These are phyloP conservation scores for Rhodotorula mucilaginosa DNA, from an alignment of 1,284 basidiomycete species.

Conservation along the genomic window DNA sequence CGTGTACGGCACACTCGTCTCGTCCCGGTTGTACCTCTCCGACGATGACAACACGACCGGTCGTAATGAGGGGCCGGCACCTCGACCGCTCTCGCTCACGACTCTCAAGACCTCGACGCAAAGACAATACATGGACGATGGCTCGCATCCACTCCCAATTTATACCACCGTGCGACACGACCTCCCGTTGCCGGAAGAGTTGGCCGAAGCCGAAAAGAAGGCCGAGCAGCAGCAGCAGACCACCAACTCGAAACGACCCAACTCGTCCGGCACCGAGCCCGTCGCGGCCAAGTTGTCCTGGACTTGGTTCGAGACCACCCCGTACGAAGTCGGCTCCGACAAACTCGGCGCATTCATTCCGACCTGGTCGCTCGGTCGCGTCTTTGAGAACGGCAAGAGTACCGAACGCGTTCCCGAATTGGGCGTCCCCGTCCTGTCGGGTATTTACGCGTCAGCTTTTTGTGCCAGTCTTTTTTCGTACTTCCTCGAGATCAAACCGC, in stretches of 20 bases:
- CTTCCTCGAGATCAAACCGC: conserved; percentile 51
- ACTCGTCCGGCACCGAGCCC: neutral
- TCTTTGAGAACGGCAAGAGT: conserved; percentile 50
- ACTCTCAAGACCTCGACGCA: conserved; percentile 52
- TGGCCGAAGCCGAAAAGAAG: conserved; percentile 44
- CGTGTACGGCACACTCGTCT: conserved; percentile 52
- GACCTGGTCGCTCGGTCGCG: conserved; percentile 52
- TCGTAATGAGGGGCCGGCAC: conserved; percentile 8
- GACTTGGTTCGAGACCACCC: conserved; percentile 54
- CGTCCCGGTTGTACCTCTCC: conserved; percentile 51
- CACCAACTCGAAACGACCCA: no score
- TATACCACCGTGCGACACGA: conserved; percentile 51
- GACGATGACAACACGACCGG: conserved; percentile 29
- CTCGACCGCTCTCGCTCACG: conserved; percentile 45
- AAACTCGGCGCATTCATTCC: conserved; percentile 55
- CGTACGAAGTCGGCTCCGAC: conserved; percentile 53
- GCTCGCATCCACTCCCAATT: conserved; percentile 51
- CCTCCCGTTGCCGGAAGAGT: conserved; percentile 44
- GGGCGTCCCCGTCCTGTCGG: conserved; percentile 51
- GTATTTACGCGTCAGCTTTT: conserved; percentile 54
- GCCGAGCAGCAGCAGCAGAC: conserved; percentile 12
- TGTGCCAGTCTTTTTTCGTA: conserved; percentile 53
- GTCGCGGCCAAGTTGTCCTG: conserved; percentile 43
- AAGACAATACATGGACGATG: conserved; percentile 48
- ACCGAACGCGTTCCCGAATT: conserved; percentile 52